phyloP scores from a whole-genome alignment of 164 flowering plant species.

The Chloranthus sessilifolius region DNA sequence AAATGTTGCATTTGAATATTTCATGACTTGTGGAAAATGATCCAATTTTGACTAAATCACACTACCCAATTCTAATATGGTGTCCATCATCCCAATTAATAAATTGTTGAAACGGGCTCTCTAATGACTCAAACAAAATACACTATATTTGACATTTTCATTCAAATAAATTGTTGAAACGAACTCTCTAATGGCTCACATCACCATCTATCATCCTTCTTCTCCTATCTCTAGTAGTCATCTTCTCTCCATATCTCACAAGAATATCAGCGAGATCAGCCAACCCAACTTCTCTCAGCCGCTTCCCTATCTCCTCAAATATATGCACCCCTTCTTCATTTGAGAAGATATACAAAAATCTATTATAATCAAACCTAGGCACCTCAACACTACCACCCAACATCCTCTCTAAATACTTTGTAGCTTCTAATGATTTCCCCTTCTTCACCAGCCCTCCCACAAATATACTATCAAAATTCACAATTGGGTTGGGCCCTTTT shows the following conservation, averaged over 20 bases:
- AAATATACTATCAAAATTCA: conserved; percentile 81
- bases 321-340: conserved; percentile 75
- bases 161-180: too few species aligned
- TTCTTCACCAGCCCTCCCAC: conserved; percentile 87
- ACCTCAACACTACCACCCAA: conserved; percentile 60
- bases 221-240: conserved; percentile 83
- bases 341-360: conserved; percentile 68
- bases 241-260: conserved; percentile 70
- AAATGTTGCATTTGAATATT: too few species aligned
- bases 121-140: too few species aligned
- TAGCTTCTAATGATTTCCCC: conserved; percentile 70
- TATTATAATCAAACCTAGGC: conserved; percentile 86
- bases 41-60: too few species aligned
- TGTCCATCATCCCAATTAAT: too few species aligned
- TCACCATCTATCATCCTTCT: conserved; percentile 14
- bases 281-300: conserved; percentile 68
- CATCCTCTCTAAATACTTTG: conserved; percentile 76
- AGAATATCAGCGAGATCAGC: conserved; percentile 85
- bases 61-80: too few species aligned
- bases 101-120: too few species aligned
- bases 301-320: conserved; percentile 77
- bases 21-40: too few species aligned
- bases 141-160: too few species aligned
- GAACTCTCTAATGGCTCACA: too few species aligned
- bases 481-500: conserved; percentile 61